Conservation (phyloP, 495 filamentous ascomycete species). For the Xeromyces bisporus region DNA sequence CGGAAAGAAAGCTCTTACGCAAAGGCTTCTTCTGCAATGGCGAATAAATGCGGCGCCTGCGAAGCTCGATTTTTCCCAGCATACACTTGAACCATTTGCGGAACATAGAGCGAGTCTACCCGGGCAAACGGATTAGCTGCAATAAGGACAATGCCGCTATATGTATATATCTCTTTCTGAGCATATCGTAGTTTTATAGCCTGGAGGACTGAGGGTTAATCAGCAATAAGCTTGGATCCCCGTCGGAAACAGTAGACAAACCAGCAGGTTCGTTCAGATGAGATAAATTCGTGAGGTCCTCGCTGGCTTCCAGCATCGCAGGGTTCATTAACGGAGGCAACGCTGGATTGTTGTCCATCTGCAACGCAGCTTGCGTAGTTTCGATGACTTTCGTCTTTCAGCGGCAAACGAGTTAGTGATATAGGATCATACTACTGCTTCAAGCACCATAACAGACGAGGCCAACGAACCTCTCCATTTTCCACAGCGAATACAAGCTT, state of each 20-base stretch:
- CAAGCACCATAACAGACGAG: too few species aligned
- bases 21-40: constrained; percentile 97
- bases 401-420: constrained; percentile 9
- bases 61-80: constrained; percentile 92
- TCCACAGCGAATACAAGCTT: constrained; percentile 68
- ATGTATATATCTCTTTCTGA: constrained; percentile 99
- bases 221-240: constrained; percentile 10
- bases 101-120: constrained; percentile 96
- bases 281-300: constrained; percentile 94
- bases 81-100: constrained; percentile 98
- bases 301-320: constrained; percentile 93
- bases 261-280: constrained; percentile 97
- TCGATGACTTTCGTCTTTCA: constrained; percentile 58
- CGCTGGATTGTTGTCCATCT: constrained; percentile 49
- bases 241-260: constrained; percentile 25
- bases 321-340: constrained; percentile 96
- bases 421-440: neutral
- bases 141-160: constrained; percentile 96
- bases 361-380: constrained; percentile 63
- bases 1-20: constrained; percentile 41
- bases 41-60: constrained; percentile 94
- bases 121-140: constrained; percentile 96
- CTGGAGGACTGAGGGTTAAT: constrained; percentile 59
- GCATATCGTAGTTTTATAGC: constrained; percentile 94
- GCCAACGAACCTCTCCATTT: constrained; percentile 72